These are phyloP conservation scores for Hymenoscyphus salicellus DNA, from an alignment of 2,329 filamentous ascomycete species.

Conservation along the genomic window DNA sequence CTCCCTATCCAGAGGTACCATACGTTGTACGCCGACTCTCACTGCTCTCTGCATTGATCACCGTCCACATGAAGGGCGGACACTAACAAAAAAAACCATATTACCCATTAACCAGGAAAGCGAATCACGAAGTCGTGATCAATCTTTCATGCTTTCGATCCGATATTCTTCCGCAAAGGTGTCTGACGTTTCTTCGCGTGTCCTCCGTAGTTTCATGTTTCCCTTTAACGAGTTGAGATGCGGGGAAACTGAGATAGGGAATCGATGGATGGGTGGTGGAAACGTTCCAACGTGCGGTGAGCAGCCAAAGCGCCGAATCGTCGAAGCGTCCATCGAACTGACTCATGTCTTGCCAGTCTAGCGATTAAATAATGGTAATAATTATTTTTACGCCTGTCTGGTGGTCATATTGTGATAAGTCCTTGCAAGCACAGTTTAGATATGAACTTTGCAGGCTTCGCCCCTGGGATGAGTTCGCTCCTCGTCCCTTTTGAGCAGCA, in stretches of 20 bases:
- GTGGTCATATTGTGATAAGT: neutral
- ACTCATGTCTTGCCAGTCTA: neutral
- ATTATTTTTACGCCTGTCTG: neutral
- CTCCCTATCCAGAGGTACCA: neutral
- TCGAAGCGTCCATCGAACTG: neutral
- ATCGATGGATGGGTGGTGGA: neutral
- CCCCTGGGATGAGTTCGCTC: neutral
- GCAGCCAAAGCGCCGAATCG: neutral
- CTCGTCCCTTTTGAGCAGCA: neutral
- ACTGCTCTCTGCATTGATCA: neutral
- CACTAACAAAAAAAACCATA: neutral
- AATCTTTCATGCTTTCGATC: neutral
- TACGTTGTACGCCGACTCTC: neutral
- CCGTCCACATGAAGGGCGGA: neutral
- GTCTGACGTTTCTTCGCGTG: slow-evolving; percentile 1
- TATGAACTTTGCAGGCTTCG: neutral
- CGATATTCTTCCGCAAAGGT: neutral
- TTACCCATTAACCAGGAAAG: neutral
- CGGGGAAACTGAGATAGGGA: neutral
- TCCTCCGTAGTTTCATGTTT: slow-evolving; percentile 1
- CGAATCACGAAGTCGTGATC: neutral
- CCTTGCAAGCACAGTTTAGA: neutral
- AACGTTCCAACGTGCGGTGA: neutral
- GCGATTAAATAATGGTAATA: neutral
- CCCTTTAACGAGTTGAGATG: neutral